Percentiles rank a stretch among this genome's conserved stretches.
phyloP scores from a whole-genome alignment of 1,284 basidiomycete species.

The Trichosporon sp. region DNA sequence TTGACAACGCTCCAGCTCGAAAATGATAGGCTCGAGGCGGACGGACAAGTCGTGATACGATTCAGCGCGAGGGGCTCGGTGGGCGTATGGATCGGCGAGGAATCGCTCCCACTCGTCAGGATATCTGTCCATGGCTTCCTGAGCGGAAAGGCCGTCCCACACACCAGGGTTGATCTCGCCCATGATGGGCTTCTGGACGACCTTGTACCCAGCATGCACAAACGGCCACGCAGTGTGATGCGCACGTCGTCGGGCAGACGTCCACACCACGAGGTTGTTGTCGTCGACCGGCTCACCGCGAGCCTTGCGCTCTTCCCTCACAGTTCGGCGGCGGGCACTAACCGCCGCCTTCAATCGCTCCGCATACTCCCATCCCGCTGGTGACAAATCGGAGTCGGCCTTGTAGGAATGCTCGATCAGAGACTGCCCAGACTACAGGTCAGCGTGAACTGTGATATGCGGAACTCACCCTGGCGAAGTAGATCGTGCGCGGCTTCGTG shows the following conservation, averaged over 20 bases:
- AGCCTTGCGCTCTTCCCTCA: constrained; percentile 58
- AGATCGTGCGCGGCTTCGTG: constrained; percentile 81
- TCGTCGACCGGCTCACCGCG: constrained; percentile 51
- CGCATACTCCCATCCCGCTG: constrained; percentile 91
- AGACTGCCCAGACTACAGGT: constrained; percentile 72
- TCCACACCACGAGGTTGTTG: constrained; percentile 84
- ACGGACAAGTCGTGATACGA: constrained; percentile 85
- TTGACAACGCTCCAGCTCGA: constrained; percentile 73
- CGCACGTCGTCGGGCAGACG: constrained; percentile 83
- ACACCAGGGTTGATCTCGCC: constrained; percentile 91
- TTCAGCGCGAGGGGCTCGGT: constrained; percentile 84
- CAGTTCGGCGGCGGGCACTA: constrained; percentile 59
- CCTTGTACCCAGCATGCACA: constrained; percentile 63
- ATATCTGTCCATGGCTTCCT: constrained; percentile 82
- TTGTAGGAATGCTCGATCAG: constrained; percentile 98
- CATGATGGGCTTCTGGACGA: constrained; percentile 93
- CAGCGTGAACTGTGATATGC: neutral
- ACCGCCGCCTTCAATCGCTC: constrained; percentile 80
- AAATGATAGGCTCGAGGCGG: constrained; percentile 72
- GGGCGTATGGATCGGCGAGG: constrained; percentile 85
- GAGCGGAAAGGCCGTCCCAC: constrained; percentile 88
- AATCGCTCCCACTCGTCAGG: constrained; percentile 93
- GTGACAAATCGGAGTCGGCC: constrained; percentile 93
- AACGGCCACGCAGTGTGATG: constrained; percentile 97
- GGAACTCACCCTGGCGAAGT: constrained; percentile 74